Base-by-base conservation (phyloP, 176 grass and related monocot species). In the Musa troglodytarum region DNA sequence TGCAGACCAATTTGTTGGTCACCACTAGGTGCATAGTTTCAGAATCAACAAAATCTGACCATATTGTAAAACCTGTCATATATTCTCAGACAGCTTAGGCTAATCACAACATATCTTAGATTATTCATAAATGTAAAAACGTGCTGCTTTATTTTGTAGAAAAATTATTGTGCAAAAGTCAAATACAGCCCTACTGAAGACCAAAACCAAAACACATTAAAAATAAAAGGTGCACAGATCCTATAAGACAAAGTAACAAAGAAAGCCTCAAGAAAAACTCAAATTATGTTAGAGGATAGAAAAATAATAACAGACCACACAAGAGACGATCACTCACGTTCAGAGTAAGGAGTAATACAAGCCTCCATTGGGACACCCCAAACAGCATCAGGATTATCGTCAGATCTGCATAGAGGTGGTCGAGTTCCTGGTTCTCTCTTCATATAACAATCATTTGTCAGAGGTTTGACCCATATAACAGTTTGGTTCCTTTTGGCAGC, bases 401-500 rank as follows among this genome's bases (percentile, higher is more conserved):
- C 29, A 69, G 34, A 69, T 69, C 29, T 50, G 67, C 67, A 69
- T 20, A 69, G 29, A 10, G 67, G 67, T 69, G 67, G 67, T 69
- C 3, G 67, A 69, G 11, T 69, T 69, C 67, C 67, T 69, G 67
- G 16, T n/a, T 69, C 16, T 19, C 67, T 69, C 15, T 69, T 69
- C 43, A 69, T 28, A 50, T 69, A 69, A 7, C 67, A 50, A 50
- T 69, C 67, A 69, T 69, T 50, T 50, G 67, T 50, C 34, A 69
- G 43, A 7, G 67, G 67, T 10, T 69, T 69, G 17, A 69, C 67
- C 67, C 67, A 69, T 69, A 69, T n/a, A 20, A 49, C 67, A n/a
- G 67, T 69, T 50, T 69, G 67, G 15, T 69, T 69, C 23, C 50
- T 69, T 50, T 50, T 69, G 17, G 67, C 67, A 69, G 67, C 67